A percentile compares a stretch with the other conserved stretches of the same genome.
phyloP scores from a whole-genome alignment of 2,329 filamentous ascomycete species.

The Penicillium sp. region DNA sequence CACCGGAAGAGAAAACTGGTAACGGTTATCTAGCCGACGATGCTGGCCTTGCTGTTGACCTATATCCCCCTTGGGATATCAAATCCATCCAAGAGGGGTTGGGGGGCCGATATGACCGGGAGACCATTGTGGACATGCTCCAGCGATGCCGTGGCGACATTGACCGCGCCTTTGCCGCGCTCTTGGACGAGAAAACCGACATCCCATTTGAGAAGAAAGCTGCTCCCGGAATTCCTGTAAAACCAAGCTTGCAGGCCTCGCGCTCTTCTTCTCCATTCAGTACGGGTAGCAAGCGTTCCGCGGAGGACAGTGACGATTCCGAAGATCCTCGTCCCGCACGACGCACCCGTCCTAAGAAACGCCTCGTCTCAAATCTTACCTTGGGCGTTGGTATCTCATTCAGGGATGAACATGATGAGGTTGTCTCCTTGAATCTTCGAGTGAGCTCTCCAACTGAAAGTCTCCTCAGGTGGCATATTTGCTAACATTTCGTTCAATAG shows the following conservation, averaged over 20 bases:
- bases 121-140: slow-evolving; percentile 51
- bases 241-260: slow-evolving; percentile 35
- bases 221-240: slow-evolving; percentile 25
- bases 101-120: slow-evolving; percentile 50
- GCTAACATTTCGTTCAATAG: background rate
- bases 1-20: background rate
- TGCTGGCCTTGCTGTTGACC: slow-evolving; percentile 27
- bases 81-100: slow-evolving; percentile 52
- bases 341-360: slow-evolving; percentile 28
- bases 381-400: slow-evolving; percentile 37
- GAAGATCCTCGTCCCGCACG: slow-evolving; percentile 33
- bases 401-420: slow-evolving; percentile 36
- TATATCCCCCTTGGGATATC: slow-evolving; percentile 55
- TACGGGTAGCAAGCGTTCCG: slow-evolving; percentile 41
- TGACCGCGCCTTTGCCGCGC: slow-evolving; percentile 50
- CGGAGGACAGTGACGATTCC: slow-evolving; percentile 38
- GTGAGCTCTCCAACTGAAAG: slow-evolving; percentile 17
- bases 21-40: slow-evolving; percentile 1
- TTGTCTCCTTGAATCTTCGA: slow-evolving; percentile 36
- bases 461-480: background rate
- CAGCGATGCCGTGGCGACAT: slow-evolving; percentile 54
- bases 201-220: slow-evolving; percentile 19
- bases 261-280: slow-evolving; percentile 42
- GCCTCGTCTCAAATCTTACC: slow-evolving; percentile 36
- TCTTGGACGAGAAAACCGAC: slow-evolving; percentile 47